A percentile compares a stretch with the other conserved stretches of the same genome.
Evolutionary conservation across 1,284 basidiomycete species (phyloP).

Genomic region (Earliella scabrosa): DNA sequence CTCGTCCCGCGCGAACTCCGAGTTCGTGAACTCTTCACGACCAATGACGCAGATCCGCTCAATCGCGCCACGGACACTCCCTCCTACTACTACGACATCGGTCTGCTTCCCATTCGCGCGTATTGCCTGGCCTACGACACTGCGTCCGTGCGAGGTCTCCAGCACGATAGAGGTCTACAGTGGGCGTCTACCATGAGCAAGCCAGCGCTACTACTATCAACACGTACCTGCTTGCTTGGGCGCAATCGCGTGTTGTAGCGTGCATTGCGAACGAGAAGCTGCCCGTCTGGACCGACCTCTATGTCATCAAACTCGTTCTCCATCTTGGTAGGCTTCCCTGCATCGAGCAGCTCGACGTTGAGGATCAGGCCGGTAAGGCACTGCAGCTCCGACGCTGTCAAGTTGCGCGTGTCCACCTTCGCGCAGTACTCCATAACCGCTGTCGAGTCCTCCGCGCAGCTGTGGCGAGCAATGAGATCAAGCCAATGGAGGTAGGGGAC

Average conservation of each 20-base stretch:
- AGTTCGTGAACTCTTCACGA: slow-evolving; percentile 17
- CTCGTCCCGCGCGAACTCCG: slow-evolving; percentile 17
- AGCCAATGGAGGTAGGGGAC: too few relatives aligned
- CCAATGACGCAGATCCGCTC: slow-evolving; percentile 21
- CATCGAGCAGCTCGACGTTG: slow-evolving; percentile 27
- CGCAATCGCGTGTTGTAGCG: slow-evolving; percentile 33
- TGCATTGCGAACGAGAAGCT: slow-evolving; percentile 23
- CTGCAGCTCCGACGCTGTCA: slow-evolving; percentile 16
- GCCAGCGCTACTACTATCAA: neutral
- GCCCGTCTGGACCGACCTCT: slow-evolving; percentile 16
- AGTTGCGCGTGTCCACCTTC: slow-evolving; percentile 12
- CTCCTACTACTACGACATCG: slow-evolving; percentile 3
- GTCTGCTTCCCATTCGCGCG: slow-evolving; percentile 11
- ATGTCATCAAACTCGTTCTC: slow-evolving; percentile 32
- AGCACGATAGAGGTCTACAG: slow-evolving; percentile 3
- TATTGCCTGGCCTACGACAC: slow-evolving; percentile 8
- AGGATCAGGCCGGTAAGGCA: slow-evolving; percentile 25
- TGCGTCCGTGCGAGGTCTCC: slow-evolving; percentile 6
- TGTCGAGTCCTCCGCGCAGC: slow-evolving; percentile 4
- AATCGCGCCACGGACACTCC: slow-evolving; percentile 6
- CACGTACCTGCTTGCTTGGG: slow-evolving; percentile 17
- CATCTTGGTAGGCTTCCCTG: slow-evolving; percentile 29
- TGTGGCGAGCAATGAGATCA: neutral
- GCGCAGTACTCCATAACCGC: neutral
- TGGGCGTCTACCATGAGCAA: too few relatives aligned